Evolutionary conservation across 202 grass and related monocot genomes (phyloP).

Genomic region (Dendrocalamus latiflorus): DNA sequence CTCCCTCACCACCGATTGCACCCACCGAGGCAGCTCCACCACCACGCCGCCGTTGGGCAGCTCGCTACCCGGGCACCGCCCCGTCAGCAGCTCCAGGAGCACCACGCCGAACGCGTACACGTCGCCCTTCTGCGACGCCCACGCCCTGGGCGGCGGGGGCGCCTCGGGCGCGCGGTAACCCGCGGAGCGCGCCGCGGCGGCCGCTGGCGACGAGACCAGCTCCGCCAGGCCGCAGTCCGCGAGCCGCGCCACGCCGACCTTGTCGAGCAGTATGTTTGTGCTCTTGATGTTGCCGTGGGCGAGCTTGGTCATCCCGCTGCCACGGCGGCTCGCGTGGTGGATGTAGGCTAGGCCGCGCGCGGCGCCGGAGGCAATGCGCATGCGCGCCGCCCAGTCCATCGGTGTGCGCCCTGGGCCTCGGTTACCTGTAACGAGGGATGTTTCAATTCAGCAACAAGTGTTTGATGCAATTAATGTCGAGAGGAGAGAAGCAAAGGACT

Average conservation of each 20-base stretch:
- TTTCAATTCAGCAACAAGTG: neutral
- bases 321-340: conserved; percentile 61
- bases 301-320: conserved; percentile 45
- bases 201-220: conserved; percentile 41
- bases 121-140: conserved; percentile 89
- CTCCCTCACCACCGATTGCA: conserved; percentile 92
- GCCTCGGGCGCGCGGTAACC: conserved; percentile 86
- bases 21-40: conserved; percentile 75
- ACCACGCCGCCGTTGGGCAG: conserved; percentile 36
- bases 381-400: conserved; percentile 69
- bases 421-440: conserved; percentile 47
- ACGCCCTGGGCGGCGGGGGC: conserved; percentile 49
- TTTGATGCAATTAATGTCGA: neutral
- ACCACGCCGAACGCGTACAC: conserved; percentile 89
- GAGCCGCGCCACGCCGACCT: conserved; percentile 47
- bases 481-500: neutral
- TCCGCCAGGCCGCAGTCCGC: conserved; percentile 79
- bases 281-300: conserved; percentile 94
- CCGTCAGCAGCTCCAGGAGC: conserved; percentile 86
- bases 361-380: conserved; percentile 56
- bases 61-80: conserved; percentile 37
- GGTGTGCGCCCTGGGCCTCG: conserved; percentile 74
- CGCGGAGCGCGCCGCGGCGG: conserved; percentile 11
- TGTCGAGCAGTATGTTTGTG: conserved; percentile 81
- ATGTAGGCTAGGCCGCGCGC: conserved; percentile 77